Percentiles rank a stretch among this genome's conserved stretches.
These are phyloP conservation scores for Penicillium salamii DNA, from an alignment of 495 filamentous ascomycete species.

Conservation along the genomic window DNA sequence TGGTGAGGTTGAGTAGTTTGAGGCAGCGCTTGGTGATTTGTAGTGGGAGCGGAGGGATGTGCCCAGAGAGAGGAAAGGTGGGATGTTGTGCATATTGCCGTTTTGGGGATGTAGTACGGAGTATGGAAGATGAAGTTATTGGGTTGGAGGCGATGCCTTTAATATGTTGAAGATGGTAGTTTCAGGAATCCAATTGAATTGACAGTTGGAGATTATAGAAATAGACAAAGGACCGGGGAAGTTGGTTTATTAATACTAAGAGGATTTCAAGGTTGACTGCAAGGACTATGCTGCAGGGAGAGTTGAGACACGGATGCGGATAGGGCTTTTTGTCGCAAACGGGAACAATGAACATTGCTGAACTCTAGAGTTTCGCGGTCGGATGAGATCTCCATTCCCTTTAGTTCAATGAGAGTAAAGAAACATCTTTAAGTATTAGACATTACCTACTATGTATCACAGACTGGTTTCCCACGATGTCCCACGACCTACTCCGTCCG, in stretches of 20 bases:
- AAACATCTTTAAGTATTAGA: no score
- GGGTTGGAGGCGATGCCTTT: slow-evolving; percentile 6
- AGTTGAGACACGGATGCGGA: slow-evolving; percentile 25
- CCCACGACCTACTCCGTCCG: no score
- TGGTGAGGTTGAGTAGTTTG: slow-evolving; percentile 22
- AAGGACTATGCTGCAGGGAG: slow-evolving; percentile 26
- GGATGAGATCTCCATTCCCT: no score
- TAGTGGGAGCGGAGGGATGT: background rate
- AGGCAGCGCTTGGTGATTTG: slow-evolving; percentile 15
- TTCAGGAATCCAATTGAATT: no score
- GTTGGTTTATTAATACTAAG: slow-evolving; percentile 4
- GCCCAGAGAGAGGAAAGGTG: slow-evolving; percentile 18
- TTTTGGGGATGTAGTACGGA: background rate
- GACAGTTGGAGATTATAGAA: background rate
- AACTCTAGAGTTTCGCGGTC: no score
- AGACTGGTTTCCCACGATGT: background rate
- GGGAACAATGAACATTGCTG: background rate
- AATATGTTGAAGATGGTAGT: background rate
- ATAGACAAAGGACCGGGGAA: background rate
- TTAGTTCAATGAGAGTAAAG: no score
- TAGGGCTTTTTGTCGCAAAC: slow-evolving; percentile 19
- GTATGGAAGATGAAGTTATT: background rate
- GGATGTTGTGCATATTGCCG: slow-evolving; percentile 16
- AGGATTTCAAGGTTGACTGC: slow-evolving; percentile 10
- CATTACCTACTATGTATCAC: no score